A percentile compares a stretch with the other conserved stretches of the same genome.
Conservation (phyloP, 495 filamentous ascomycete genomes). For the Thermothielavioides terrestris region DNA sequence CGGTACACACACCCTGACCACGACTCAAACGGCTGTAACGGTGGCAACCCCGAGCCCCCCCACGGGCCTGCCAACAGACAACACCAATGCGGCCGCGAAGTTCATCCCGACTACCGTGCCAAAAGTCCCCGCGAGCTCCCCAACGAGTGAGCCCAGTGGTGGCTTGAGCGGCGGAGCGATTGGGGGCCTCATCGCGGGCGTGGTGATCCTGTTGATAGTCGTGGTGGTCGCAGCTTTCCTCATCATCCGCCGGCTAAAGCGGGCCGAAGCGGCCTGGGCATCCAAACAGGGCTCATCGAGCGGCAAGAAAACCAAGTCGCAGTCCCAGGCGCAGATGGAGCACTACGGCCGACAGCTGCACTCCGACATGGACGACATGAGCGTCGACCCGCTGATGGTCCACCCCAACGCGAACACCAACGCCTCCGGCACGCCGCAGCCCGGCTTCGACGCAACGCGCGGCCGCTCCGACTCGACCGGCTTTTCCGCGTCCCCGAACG, state of each 20-base stretch:
- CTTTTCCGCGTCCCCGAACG: conserved; percentile 18
- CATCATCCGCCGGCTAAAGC: conserved; percentile 33
- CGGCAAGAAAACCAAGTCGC: conserved; percentile 12
- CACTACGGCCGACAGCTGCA: conserved; percentile 18
- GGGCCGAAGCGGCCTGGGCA: conserved; percentile 21
- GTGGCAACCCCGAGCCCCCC: conserved; percentile 23
- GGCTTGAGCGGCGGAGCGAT: conserved; percentile 29
- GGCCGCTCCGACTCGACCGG: conserved; percentile 16
- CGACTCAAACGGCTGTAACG: conserved; percentile 19
- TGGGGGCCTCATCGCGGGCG: conserved; percentile 39
- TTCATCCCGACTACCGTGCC: conserved; percentile 32
- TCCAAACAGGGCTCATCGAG: conserved; percentile 26
- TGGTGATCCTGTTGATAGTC: conserved; percentile 28
- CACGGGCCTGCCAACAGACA: conserved; percentile 8
- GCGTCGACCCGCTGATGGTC: conserved; percentile 20
- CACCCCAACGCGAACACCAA: conserved; percentile 4
- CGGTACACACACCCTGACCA: conserved; percentile 21
- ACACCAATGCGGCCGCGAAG: conserved; percentile 20
- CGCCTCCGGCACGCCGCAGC: conserved; percentile 11
- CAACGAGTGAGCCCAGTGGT: conserved; percentile 1
- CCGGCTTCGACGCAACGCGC: background rate
- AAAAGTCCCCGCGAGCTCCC: conserved; percentile 18
- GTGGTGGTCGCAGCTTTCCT: conserved; percentile 30
- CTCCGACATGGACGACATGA: conserved; percentile 10
- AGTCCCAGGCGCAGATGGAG: conserved; percentile 19